Evolutionary conservation across 768 basidiomycete genomes (phyloP).

Genomic region (Sarcomyxa edulis): DNA sequence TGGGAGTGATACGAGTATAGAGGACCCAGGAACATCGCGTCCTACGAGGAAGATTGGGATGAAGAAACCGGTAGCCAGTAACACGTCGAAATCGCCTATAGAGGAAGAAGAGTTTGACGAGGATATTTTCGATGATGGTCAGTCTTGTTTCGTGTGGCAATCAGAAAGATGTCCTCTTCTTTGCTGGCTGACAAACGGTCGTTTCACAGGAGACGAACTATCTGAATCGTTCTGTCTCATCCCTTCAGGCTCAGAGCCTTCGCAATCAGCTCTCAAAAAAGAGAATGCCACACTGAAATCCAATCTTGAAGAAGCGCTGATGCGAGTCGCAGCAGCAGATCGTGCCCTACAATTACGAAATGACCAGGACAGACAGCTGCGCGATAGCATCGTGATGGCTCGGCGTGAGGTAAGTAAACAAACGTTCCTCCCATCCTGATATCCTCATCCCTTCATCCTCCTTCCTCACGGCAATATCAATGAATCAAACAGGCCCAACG

Average conservation of each 20-base stretch:
- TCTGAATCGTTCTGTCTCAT: slow-evolving; percentile 80
- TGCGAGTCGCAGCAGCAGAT: slow-evolving; percentile 56
- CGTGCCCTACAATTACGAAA: slow-evolving; percentile 60
- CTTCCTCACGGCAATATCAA: slow-evolving; percentile 1
- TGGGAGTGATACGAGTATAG: slow-evolving; percentile 59
- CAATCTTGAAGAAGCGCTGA: slow-evolving; percentile 54
- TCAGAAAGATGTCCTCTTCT: too few species aligned
- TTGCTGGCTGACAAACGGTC: too few species aligned
- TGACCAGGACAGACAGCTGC: slow-evolving; percentile 74
- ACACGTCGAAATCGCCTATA: background rate
- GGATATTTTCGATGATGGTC: slow-evolving; percentile 63
- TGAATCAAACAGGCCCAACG: slow-evolving; percentile 59
- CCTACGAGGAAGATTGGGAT: slow-evolving; percentile 50
- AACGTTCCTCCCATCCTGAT: slow-evolving; percentile 3
- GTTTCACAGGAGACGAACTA: slow-evolving; percentile 51
- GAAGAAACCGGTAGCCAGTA: slow-evolving; percentile 5
- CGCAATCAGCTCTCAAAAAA: slow-evolving; percentile 45
- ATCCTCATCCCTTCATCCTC: too few species aligned
- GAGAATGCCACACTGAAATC: slow-evolving; percentile 64
- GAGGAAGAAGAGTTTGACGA: slow-evolving; percentile 53
- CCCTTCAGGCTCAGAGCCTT: slow-evolving; percentile 53
- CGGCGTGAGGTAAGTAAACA: slow-evolving; percentile 46
- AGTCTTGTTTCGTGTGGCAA: too few species aligned
- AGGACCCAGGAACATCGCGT: slow-evolving; percentile 56
- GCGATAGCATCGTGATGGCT: slow-evolving; percentile 74